Percentiles rank a stretch among this genome's conserved stretches.
Evolutionary conservation across 805 yeast genomes (phyloP).

Genomic region (Maudiozyma saulgeensis): DNA sequence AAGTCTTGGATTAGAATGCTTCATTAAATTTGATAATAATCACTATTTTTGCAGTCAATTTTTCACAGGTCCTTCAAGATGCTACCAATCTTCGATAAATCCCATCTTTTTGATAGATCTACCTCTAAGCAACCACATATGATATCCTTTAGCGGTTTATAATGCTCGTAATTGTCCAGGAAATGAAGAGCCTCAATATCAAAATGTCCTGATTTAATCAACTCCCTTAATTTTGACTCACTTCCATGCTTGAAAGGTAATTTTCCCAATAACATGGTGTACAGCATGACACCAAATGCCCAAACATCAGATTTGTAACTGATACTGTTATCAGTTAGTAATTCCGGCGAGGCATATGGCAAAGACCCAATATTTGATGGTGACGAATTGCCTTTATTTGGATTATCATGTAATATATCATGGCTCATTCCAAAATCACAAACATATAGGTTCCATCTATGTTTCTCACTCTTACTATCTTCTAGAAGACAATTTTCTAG

Average conservation of each 20-base stretch:
- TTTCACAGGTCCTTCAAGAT: not conserved
- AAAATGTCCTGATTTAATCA: constrained; percentile 60
- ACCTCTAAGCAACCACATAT: constrained; percentile 46
- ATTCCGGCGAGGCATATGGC: constrained; percentile 89
- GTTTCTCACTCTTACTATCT: constrained; percentile 19
- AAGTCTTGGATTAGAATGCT: too few relatives aligned
- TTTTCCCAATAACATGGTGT: constrained; percentile 61
- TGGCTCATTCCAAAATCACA: constrained; percentile 89
- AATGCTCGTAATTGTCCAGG: constrained; percentile 26
- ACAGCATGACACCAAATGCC: constrained; percentile 80
- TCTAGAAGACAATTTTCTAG: constrained; percentile 70
- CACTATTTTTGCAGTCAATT: not conserved
- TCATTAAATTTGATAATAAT: not conserved
- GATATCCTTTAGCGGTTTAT: constrained; percentile 22
- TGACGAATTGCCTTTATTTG: not conserved
- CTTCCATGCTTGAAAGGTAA: constrained; percentile 80
- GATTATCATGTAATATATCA: not conserved
- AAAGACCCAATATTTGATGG: constrained; percentile 62
- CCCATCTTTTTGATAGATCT: constrained; percentile 45
- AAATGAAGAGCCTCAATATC: constrained; percentile 37
- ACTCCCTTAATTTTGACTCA: constrained; percentile 67
- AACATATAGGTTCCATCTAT: constrained; percentile 36
- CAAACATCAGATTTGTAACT: constrained; percentile 75
- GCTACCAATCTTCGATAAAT: constrained; percentile 32
- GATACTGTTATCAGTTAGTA: constrained; percentile 30